phyloP scores from a whole-genome alignment of 345 rosid species.

The Tarenaya hassleriana region DNA sequence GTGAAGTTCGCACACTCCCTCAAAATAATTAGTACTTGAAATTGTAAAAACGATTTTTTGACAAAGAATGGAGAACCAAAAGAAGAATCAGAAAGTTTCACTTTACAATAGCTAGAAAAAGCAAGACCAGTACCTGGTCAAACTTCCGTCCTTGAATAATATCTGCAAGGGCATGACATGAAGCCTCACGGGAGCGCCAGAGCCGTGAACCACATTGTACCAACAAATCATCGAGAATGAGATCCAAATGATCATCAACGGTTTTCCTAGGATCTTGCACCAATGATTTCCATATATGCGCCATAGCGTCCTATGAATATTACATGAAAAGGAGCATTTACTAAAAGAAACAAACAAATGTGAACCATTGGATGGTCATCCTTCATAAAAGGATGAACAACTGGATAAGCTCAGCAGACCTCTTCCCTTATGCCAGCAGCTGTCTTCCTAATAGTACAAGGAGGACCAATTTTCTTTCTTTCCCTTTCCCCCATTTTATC shows the following conservation, averaged over 20 bases:
- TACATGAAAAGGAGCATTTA: conserved; percentile 20
- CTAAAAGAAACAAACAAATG: conserved; percentile 10
- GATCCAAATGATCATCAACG: conserved; percentile 75
- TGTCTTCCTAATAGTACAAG: background rate
- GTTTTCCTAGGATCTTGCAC: conserved; percentile 75
- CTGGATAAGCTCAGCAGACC: conserved; percentile 5
- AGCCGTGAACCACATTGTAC: conserved; percentile 84
- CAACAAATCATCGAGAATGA: conserved; percentile 73
- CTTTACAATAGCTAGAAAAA: background rate
- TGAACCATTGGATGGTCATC: background rate
- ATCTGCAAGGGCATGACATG: conserved; percentile 92
- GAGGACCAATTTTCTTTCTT: too few relatives aligned
- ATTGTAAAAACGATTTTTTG: too few relatives aligned
- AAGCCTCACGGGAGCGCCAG: conserved; percentile 96
- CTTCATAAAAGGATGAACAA: conserved; percentile 10
- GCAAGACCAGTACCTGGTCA: conserved; percentile 54
- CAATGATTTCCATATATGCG: conserved; percentile 91
- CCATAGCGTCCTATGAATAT: conserved; percentile 80
- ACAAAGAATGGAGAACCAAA: conserved; percentile 2
- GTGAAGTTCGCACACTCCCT: conserved; percentile 1
- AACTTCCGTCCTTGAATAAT: conserved; percentile 87
- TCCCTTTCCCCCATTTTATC: too few relatives aligned
- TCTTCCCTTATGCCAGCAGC: background rate
- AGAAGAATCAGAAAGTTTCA: background rate
- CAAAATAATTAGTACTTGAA: background rate